Percentiles rank a stretch among this genome's conserved stretches.
These are phyloP conservation scores for Linnemannia elongata DNA, from an alignment of 192 early-diverging fungal genomes.

Conservation along the genomic window DNA sequence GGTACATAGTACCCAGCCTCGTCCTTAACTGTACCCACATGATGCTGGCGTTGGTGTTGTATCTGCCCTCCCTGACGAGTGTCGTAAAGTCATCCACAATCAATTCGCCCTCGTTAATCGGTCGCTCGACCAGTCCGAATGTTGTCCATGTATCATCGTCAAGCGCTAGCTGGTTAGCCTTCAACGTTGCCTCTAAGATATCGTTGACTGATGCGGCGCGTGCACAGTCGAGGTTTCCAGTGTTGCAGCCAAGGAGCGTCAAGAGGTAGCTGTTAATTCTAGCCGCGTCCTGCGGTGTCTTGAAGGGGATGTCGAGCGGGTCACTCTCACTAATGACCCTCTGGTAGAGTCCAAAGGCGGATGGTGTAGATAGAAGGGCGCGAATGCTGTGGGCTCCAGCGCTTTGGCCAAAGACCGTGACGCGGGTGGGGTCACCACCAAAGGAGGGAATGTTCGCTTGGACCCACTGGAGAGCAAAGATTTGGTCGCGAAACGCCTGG, in stretches of 20 bases:
- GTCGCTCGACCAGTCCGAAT: constrained; percentile 31
- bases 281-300: constrained; percentile 9
- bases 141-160: constrained; percentile 40
- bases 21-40: constrained; percentile 39
- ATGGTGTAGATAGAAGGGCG: constrained; percentile 54
- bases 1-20: constrained; percentile 44
- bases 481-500: constrained; percentile 64
- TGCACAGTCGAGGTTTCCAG: constrained; percentile 28
- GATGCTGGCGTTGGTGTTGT: constrained; percentile 49
- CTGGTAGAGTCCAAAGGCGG: constrained; percentile 57
- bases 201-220: constrained; percentile 9
- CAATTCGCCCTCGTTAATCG: constrained; percentile 48
- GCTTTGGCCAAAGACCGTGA: constrained; percentile 55
- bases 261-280: constrained; percentile 32
- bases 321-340: constrained; percentile 60
- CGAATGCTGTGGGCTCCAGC: constrained; percentile 56
- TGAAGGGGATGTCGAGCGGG: constrained; percentile 53
- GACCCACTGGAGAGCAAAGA: constrained; percentile 67
- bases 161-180: constrained; percentile 22
- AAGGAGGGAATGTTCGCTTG: constrained; percentile 66
- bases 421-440: constrained; percentile 67
- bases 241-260: constrained; percentile 16
- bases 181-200: constrained; percentile 23
- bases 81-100: constrained; percentile 40
- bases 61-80: constrained; percentile 35